These are phyloP conservation scores for Colletotrichum scovillei DNA, from an alignment of 2,329 filamentous ascomycete genomes.

Conservation along the genomic window DNA sequence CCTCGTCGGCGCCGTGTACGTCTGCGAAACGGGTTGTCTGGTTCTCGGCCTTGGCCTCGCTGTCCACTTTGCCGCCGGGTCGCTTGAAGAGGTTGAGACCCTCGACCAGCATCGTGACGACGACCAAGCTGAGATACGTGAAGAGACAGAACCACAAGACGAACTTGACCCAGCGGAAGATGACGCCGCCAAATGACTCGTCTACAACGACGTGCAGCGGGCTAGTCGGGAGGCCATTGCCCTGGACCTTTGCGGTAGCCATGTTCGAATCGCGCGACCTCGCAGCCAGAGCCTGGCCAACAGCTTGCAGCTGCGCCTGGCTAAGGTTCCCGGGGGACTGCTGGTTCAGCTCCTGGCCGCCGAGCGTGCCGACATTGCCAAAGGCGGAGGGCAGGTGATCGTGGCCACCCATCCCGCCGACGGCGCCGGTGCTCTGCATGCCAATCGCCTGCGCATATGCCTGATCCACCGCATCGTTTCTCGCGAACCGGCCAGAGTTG, in stretches of 20 bases:
- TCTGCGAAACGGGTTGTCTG: constrained; percentile 93
- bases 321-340: constrained; percentile 56
- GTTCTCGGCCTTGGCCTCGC: constrained; percentile 91
- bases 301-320: constrained; percentile 76
- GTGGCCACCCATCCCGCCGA: constrained; percentile 27
- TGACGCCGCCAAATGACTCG: constrained; percentile 80
- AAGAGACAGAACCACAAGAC: constrained; percentile 81
- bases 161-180: constrained; percentile 96
- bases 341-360: constrained; percentile 41
- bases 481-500: constrained; percentile 85
- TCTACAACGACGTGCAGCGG: constrained; percentile 98
- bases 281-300: constrained; percentile 85
- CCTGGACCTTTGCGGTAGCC: constrained; percentile 62
- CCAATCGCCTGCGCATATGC: constrained; percentile 81
- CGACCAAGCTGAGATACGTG: constrained; percentile 81
- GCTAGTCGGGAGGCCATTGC: constrained; percentile 73
- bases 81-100: constrained; percentile 83
- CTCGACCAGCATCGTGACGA: constrained; percentile 87
- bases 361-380: constrained; percentile 41
- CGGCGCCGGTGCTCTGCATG: constrained; percentile 45
- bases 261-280: constrained; percentile 75
- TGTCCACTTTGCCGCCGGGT: constrained; percentile 77
- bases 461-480: constrained; percentile 80
- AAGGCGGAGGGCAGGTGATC: constrained; percentile 28
- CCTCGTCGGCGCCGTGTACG: constrained; percentile 97